Evolutionary conservation across 768 basidiomycete species (phyloP).

Genomic region (Boletus subcaerulescens): DNA sequence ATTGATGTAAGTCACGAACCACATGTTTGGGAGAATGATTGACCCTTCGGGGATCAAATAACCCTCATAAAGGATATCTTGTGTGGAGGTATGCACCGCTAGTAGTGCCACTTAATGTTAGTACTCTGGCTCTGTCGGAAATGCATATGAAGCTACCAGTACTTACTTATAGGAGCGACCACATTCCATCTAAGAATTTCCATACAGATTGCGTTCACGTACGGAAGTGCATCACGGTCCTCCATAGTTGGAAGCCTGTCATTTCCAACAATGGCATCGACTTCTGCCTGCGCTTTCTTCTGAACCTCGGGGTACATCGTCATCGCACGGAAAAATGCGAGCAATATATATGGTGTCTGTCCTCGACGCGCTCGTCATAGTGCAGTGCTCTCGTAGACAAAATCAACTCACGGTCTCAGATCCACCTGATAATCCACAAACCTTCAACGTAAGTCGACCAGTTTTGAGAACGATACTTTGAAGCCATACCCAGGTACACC

Average conservation of each 20-base stretch:
- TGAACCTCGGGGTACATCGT: conserved; percentile 5
- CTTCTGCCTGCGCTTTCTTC: conserved; percentile 10
- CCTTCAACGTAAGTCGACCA: neutral
- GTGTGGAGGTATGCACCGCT: too few species aligned
- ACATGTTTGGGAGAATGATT: too few species aligned
- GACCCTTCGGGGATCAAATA: too few species aligned
- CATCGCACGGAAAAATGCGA: conserved; percentile 19
- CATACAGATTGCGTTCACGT: neutral
- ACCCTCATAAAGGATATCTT: too few species aligned
- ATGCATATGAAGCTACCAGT: too few species aligned
- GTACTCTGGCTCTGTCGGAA: too few species aligned
- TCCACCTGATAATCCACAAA: conserved; percentile 20
- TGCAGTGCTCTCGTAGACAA: neutral
- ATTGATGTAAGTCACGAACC: too few species aligned
- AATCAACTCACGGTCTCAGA: conserved; percentile 22
- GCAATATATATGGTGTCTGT: conserved; percentile 7
- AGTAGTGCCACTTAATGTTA: too few species aligned
- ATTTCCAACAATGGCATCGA: conserved; percentile 4
- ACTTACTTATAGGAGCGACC: neutral
- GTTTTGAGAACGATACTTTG: neutral
- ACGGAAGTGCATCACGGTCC: conserved; percentile 8
- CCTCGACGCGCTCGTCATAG: conserved; percentile 3
- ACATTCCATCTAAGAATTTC: conserved; percentile 13
- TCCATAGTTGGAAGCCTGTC: conserved; percentile 9
- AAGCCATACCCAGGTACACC: conserved; percentile 10